Percentiles rank a stretch among this genome's conserved stretches.
These are phyloP conservation scores for Quercus cerris DNA, from an alignment of 306 rosid genomes.

Conservation along the genomic window DNA sequence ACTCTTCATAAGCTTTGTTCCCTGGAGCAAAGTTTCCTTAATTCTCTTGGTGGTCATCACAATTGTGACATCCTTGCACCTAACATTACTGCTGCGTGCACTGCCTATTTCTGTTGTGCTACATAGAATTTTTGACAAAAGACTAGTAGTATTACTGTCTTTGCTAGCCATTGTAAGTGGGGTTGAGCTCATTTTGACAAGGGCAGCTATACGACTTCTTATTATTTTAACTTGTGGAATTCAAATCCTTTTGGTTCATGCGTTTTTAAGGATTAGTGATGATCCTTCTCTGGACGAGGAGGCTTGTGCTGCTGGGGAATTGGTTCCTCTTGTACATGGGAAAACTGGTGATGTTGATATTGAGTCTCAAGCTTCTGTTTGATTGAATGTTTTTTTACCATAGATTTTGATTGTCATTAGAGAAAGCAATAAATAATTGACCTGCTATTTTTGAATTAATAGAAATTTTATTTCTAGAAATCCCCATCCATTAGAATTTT, in stretches of 20 bases:
- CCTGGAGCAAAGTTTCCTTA: conserved; percentile 41
- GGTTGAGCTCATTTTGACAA: conserved; percentile 38
- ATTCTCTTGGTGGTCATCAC: conserved; percentile 48
- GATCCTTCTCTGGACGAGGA: conserved; percentile 33
- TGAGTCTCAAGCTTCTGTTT: conserved; percentile 24
- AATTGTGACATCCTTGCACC: conserved; percentile 37
- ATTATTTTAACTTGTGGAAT: conserved; percentile 32
- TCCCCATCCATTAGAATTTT: no score
- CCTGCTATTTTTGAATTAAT: no score
- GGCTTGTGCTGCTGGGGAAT: conserved; percentile 28
- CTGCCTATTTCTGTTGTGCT: conserved; percentile 39
- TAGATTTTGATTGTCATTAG: no score
- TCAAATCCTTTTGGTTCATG: conserved; percentile 57
- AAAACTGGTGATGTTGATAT: not conserved
- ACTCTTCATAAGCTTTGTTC: conserved; percentile 60
- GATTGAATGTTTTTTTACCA: conserved; percentile 4
- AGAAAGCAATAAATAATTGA: no score
- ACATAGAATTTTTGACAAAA: conserved; percentile 36
- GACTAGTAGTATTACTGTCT: conserved; percentile 26
- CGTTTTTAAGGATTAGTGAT: conserved; percentile 38
- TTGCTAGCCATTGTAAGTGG: conserved; percentile 41
- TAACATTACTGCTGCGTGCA: conserved; percentile 28
- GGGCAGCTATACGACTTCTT: conserved; percentile 47
- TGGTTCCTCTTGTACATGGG: conserved; percentile 26
- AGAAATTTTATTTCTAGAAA: no score